A percentile compares a stretch with the other conserved stretches of the same genome.
Conservation (phyloP, 371 early-diverging fungal species). For the Encephalitozoon cuniculi region DNA sequence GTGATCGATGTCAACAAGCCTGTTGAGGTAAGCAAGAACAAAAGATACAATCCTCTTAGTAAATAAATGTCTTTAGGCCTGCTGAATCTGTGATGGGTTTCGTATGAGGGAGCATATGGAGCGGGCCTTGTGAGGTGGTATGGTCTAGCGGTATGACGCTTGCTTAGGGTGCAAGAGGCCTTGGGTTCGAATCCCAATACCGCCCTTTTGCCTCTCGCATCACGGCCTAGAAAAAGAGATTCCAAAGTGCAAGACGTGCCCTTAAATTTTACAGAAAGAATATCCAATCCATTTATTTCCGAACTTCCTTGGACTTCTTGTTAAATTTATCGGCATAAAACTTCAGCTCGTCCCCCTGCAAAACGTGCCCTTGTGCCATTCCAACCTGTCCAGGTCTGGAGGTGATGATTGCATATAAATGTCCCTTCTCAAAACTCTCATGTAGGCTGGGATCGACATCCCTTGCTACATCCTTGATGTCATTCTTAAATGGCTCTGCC, state of each 20-base stretch:
- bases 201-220: conserved; percentile 47
- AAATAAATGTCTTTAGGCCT: neutral
- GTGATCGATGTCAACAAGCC: neutral
- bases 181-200: conserved; percentile 61
- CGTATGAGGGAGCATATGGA: neutral
- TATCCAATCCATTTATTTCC: neutral
- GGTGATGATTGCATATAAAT: conserved; percentile 75
- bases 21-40: neutral
- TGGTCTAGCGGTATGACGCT: conserved; percentile 62
- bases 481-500: conserved; percentile 93
- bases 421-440: conserved; percentile 86
- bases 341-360: conserved; percentile 93
- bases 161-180: conserved; percentile 62
- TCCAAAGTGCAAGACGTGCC: neutral
- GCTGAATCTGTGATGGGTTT: neutral
- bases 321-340: conserved; percentile 84
- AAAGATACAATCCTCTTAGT: neutral
- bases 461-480: conserved; percentile 83
- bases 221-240: neutral
- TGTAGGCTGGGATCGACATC: conserved; percentile 75
- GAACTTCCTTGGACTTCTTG: conserved; percentile 58
- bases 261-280: neutral
- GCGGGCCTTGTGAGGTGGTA: conserved; percentile 39
- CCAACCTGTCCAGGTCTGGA: conserved; percentile 98
- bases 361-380: conserved; percentile 90